A percentile compares a stretch with the other conserved stretches of the same genome.
Evolutionary conservation across 495 filamentous ascomycete species (phyloP).

Genomic region (Neurospora sublineolata): DNA sequence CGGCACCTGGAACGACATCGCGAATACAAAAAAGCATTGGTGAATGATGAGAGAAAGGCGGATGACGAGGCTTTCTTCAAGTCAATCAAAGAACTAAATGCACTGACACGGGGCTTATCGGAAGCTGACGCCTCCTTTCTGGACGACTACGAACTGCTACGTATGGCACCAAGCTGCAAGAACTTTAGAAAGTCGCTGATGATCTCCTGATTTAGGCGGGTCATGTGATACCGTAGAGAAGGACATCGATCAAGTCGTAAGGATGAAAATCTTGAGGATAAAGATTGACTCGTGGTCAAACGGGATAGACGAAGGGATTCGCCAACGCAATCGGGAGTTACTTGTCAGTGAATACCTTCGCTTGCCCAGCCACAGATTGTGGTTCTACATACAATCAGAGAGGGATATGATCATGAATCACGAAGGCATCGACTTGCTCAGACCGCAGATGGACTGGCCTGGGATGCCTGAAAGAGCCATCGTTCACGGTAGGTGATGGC

Average conservation of each 20-base stretch:
- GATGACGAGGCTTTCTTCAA: not conserved
- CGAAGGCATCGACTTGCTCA: not conserved
- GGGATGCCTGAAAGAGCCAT: slow-evolving; percentile 1
- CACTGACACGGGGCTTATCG: not conserved
- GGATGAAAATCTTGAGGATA: slow-evolving; percentile 11
- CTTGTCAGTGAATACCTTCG: slow-evolving; percentile 13
- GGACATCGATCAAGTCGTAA: slow-evolving; percentile 4
- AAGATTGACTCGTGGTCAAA: slow-evolving; percentile 15
- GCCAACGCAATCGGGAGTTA: slow-evolving; percentile 12
- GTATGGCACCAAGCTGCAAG: not conserved
- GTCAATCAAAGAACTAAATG: not conserved
- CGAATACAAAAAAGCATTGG: not conserved
- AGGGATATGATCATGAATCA: not conserved
- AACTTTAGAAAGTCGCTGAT: not conserved
- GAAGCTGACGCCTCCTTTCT: not conserved
- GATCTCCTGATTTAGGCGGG: slow-evolving; percentile 3
- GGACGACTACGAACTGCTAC: not conserved
- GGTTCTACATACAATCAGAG: not conserved
- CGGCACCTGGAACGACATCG: not conserved
- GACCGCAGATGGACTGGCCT: not conserved
- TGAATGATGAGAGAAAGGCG: not conserved
- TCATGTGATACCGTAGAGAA: not conserved
- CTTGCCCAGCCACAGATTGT: not conserved
- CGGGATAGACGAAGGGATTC: slow-evolving; percentile 13
- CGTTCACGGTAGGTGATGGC: not conserved